Evolutionary conservation across 75 land plant species (phyloP).

Genomic region (Gnetum montanum): DNA sequence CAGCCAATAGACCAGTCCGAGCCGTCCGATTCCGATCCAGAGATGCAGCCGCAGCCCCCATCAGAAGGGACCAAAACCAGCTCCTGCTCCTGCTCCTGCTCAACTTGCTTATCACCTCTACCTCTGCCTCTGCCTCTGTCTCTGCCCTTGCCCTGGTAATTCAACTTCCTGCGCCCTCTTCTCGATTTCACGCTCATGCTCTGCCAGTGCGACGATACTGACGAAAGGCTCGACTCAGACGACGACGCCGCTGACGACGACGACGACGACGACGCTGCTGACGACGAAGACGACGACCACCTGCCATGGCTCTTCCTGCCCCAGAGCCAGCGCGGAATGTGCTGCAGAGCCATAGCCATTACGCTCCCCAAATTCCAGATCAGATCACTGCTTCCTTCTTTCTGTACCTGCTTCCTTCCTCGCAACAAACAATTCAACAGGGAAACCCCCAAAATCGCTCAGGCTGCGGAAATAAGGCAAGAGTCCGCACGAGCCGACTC

Average conservation of each 20-base stretch:
- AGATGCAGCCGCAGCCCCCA: slow-evolving; percentile 47
- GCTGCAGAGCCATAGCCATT: slow-evolving; percentile 33
- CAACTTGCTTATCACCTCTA: no score
- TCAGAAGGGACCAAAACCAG: slow-evolving; percentile 75
- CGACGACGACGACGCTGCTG: slow-evolving; percentile 12
- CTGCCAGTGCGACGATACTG: slow-evolving; percentile 8
- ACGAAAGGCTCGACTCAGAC: slow-evolving; percentile 6
- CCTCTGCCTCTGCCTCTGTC: no score
- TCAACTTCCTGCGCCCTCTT: slow-evolving; percentile 29
- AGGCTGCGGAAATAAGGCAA: no score
- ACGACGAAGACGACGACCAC: background rate
- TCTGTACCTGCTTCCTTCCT: no score
- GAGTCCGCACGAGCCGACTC: no score
- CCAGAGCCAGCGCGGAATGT: slow-evolving; percentile 31
- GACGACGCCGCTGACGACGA: background rate
- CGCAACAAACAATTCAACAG: no score
- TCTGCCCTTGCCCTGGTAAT: slow-evolving; percentile 27
- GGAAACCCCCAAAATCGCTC: no score
- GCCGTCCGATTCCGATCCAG: slow-evolving; percentile 75
- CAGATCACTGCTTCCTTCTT: no score
- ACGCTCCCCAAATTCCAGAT: no score
- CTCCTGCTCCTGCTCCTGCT: slow-evolving; percentile 67
- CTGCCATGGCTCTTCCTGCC: slow-evolving; percentile 26
- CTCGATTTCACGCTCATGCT: slow-evolving; percentile 7
- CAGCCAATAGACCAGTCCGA: slow-evolving; percentile 93